Evolutionary conservation across 2,329 filamentous ascomycete genomes (phyloP).

Genomic region (Epichloe brachyelytri): DNA sequence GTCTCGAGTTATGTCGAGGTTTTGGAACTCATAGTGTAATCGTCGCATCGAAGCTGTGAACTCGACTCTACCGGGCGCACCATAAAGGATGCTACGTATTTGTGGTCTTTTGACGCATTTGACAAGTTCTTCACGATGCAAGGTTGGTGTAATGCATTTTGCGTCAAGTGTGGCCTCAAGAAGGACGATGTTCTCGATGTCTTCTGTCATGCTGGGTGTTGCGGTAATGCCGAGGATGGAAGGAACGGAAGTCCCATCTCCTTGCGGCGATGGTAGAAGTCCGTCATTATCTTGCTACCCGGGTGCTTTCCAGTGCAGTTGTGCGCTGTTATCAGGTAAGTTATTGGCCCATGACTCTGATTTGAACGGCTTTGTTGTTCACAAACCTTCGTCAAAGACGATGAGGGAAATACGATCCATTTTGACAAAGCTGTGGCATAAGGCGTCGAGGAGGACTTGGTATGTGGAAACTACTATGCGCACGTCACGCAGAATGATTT

Average conservation of each 20-base stretch:
- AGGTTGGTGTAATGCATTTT: constrained; percentile 52
- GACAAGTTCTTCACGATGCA: constrained; percentile 58
- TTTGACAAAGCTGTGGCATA: constrained; percentile 60
- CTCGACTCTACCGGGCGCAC: constrained; percentile 1
- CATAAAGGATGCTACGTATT: constrained; percentile 28
- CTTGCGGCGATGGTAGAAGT: constrained; percentile 50
- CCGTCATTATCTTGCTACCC: constrained; percentile 57
- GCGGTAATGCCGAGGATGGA: constrained; percentile 69
- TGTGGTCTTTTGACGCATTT: constrained; percentile 53
- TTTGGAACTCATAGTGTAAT: constrained; percentile 26
- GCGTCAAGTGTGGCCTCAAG: constrained; percentile 62
- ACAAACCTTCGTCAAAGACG: constrained; percentile 70
- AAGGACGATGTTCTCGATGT: constrained; percentile 37
- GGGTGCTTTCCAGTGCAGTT: constrained; percentile 54
- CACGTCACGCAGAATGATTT: constrained; percentile 48
- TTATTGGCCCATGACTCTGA: neutral
- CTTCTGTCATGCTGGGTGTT: constrained; percentile 56
- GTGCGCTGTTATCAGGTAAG: constrained; percentile 42
- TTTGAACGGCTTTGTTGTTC: neutral
- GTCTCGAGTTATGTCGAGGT: constrained; percentile 46
- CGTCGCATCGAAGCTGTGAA: constrained; percentile 27
- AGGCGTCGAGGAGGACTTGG: constrained; percentile 60
- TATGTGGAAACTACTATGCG: constrained; percentile 68
- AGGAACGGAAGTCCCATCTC: constrained; percentile 33
- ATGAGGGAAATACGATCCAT: constrained; percentile 53